Evolutionary conservation across 495 filamentous ascomycete genomes (phyloP).

Genomic region (Penicillium coffeae): DNA sequence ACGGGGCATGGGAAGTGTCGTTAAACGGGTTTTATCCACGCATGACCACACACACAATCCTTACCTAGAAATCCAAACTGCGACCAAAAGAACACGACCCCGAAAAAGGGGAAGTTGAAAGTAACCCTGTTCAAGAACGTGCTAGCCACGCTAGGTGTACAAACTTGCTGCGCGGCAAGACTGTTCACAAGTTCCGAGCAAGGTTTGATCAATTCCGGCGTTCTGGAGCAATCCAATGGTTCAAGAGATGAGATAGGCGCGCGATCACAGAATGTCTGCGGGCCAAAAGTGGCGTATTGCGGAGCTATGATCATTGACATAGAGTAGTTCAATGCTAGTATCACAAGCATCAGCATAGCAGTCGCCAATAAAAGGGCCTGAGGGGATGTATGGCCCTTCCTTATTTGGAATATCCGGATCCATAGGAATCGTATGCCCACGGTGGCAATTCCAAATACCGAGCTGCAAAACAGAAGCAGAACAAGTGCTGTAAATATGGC

Average conservation of each 20-base stretch:
- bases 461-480: slow-evolving; percentile 79
- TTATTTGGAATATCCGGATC: slow-evolving; percentile 85
- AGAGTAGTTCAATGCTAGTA: slow-evolving; percentile 85
- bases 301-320: slow-evolving; percentile 88
- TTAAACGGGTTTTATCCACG: no score
- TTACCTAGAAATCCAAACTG: slow-evolving; percentile 85
- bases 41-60: no score
- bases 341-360: slow-evolving; percentile 83
- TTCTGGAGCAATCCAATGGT: slow-evolving; percentile 76
- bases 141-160: slow-evolving; percentile 83
- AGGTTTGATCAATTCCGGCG: slow-evolving; percentile 64
- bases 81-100: slow-evolving; percentile 89
- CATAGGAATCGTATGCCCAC: slow-evolving; percentile 95
- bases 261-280: slow-evolving; percentile 87
- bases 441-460: slow-evolving; percentile 76
- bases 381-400: slow-evolving; percentile 81
- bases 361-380: slow-evolving; percentile 91
- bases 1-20: no score
- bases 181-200: slow-evolving; percentile 71
- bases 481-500: slow-evolving; percentile 78
- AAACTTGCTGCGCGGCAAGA: slow-evolving; percentile 64
- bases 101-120: slow-evolving; percentile 95
- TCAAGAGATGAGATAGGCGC: slow-evolving; percentile 49
- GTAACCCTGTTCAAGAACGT: slow-evolving; percentile 92
- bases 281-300: slow-evolving; percentile 90